These are phyloP conservation scores for Plenodomus lindquistii DNA, from an alignment of 2,329 filamentous ascomycete genomes.

Conservation along the genomic window DNA sequence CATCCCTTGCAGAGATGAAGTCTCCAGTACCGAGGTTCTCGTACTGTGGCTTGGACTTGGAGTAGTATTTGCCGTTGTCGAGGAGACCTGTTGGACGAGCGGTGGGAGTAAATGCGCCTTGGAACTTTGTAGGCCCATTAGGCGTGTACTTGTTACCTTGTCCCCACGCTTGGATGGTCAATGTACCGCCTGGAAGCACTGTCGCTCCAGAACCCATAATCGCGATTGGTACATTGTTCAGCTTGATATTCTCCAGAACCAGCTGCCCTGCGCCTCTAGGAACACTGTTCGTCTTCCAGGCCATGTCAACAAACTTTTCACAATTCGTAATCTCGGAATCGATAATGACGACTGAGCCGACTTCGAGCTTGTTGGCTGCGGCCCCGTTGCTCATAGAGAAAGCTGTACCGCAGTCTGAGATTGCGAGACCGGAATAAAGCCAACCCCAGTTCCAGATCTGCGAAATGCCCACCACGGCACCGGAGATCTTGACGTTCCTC, in stretches of 20 bases:
- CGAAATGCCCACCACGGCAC: slow-evolving; percentile 58
- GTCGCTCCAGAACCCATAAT: slow-evolving; percentile 35
- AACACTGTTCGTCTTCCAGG: slow-evolving; percentile 40
- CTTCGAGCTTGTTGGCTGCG: slow-evolving; percentile 38
- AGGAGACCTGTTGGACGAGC: slow-evolving; percentile 54
- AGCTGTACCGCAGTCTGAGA: slow-evolving; percentile 59
- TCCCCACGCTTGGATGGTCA: slow-evolving; percentile 41
- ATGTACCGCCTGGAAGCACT: slow-evolving; percentile 38
- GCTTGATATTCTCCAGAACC: slow-evolving; percentile 59
- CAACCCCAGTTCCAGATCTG: slow-evolving; percentile 67
- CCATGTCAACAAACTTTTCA: slow-evolving; percentile 55
- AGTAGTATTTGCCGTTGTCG: slow-evolving; percentile 53
- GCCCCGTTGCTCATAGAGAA: slow-evolving; percentile 53
- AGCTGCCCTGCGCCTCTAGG: slow-evolving; percentile 55
- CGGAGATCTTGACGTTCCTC: slow-evolving; percentile 59
- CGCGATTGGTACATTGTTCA: slow-evolving; percentile 40
- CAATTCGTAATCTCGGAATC: slow-evolving; percentile 60
- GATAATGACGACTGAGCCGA: slow-evolving; percentile 61
- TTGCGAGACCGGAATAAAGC: slow-evolving; percentile 56
- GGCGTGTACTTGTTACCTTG: slow-evolving; percentile 44
- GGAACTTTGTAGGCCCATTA: slow-evolving; percentile 50
- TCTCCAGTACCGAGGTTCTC: slow-evolving; percentile 57
- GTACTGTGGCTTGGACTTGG: slow-evolving; percentile 57
- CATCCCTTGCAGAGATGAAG: slow-evolving; percentile 60
- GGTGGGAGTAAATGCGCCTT: slow-evolving; percentile 52